Base-by-base conservation (phyloP, 1,139 yeast genomes). In the Nakaseomyces nivariensis region DNA sequence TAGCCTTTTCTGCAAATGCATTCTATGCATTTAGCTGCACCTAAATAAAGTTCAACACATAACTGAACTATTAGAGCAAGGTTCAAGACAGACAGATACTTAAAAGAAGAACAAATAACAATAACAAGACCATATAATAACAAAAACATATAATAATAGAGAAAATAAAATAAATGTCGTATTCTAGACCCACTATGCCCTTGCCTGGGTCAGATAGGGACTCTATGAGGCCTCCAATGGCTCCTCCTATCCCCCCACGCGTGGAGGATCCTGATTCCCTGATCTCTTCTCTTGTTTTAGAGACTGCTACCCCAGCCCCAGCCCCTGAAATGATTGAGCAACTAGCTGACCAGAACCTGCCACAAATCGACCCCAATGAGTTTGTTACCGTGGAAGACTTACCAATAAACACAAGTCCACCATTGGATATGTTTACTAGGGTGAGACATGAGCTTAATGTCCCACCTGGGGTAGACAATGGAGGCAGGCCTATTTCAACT, bases 401-500 rank as follows among this genome's bases (percentile, higher is more conserved):
- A 3, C 44, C 44, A 7, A 29, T 41, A 2, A 41, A 41, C 34
- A 41, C 44, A 1, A 41, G 44, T 41, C 32, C 43, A 10, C 48
- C 48, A n/a, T 38, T 17, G 9, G 36, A 25, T 4, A 31, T 46
- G 24, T 46, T 46, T 32, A 11, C 17, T 5, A 46, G 32, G 7
- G 38, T 29, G 13, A 26, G 31, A 24, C 86, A 67, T 50, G 66
- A 63, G 50, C 84, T 74, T 47, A 67, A 66, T 43, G 67, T 71
- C 67, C 89, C 77, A 24, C 58, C 57, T 65, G 79, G 56, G n/a
- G 69, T 71, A 37, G 70, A 72, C 41, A 58, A 56, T 40, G 54
- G 57, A n/a, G 57, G 63, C 9, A 68, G 62, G 13, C 87, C 95
- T 5, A 74, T 81, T 45, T 79, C 80, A 55, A 88, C 97, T 22